Evolutionary conservation across 345 rosid genomes (phyloP).

Genomic region (Melaleuca quinquenervia): DNA sequence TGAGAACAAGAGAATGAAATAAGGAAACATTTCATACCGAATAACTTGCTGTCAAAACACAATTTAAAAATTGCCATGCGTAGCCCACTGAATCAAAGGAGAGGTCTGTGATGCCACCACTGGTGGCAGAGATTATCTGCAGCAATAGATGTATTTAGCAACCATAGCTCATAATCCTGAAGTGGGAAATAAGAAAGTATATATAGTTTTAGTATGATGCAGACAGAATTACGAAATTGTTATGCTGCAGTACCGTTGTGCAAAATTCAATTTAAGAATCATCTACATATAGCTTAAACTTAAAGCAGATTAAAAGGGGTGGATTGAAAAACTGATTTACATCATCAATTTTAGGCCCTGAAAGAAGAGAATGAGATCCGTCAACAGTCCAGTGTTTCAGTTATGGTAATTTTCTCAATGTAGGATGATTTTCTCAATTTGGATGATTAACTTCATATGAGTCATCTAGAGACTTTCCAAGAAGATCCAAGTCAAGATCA

Average conservation of each 20-base stretch:
- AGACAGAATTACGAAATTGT: neutral
- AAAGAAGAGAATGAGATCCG: neutral
- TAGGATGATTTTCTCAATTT: neutral
- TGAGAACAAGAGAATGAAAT: neutral
- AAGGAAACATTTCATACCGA: constrained; percentile 35
- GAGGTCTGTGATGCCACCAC: constrained; percentile 79
- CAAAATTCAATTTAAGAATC: neutral
- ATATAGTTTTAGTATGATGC: neutral
- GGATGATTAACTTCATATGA: neutral
- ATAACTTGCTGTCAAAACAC: constrained; percentile 82
- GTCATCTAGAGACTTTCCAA: neutral
- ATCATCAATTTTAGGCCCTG: neutral
- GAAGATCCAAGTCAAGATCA: neutral
- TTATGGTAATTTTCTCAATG: neutral
- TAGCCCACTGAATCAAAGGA: constrained; percentile 70
- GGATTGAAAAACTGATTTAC: neutral
- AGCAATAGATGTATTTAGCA: neutral
- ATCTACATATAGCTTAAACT: neutral
- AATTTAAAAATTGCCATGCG: constrained; percentile 70
- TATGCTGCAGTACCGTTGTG: neutral
- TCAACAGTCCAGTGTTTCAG: neutral
- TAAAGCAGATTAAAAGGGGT: neutral
- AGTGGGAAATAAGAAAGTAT: neutral
- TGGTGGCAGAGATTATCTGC: constrained; percentile 83
- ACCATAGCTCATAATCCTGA: neutral